Conservation (phyloP, 805 yeast species). For the Candida tammaniensis region DNA sequence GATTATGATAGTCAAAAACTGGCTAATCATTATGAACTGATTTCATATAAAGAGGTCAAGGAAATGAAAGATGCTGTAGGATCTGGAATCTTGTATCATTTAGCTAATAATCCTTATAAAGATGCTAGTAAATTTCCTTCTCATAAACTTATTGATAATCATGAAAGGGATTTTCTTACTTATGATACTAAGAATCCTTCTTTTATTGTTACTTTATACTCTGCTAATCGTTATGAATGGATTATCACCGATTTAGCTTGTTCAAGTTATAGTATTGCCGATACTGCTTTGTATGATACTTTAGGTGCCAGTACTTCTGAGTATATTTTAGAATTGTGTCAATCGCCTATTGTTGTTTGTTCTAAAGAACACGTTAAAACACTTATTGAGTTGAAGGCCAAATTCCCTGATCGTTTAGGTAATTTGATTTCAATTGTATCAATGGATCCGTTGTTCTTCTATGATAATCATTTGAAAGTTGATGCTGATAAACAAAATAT, state of each 20-base stretch:
- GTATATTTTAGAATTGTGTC: slow-evolving; percentile 31
- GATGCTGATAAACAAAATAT: slow-evolving; percentile 23
- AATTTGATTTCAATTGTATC: slow-evolving; percentile 52
- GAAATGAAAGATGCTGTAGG: slow-evolving; percentile 49
- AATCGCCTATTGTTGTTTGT: slow-evolving; percentile 47
- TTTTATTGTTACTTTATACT: slow-evolving; percentile 31
- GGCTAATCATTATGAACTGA: slow-evolving; percentile 38
- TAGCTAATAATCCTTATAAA: slow-evolving; percentile 25
- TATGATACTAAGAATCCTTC: slow-evolving; percentile 23
- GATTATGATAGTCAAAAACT: slow-evolving; percentile 28
- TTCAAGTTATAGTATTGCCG: slow-evolving; percentile 29
- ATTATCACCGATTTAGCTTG: slow-evolving; percentile 35
- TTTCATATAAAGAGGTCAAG: slow-evolving; percentile 42
- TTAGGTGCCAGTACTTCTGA: slow-evolving; percentile 34
- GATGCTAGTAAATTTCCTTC: slow-evolving; percentile 18
- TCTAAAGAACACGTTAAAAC: slow-evolving; percentile 49
- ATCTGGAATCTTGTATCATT: slow-evolving; percentile 44
- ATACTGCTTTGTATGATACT: slow-evolving; percentile 41
- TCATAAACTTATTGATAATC: slow-evolving; percentile 28
- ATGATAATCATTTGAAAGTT: slow-evolving; percentile 15
- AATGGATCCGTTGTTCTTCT: slow-evolving; percentile 40
- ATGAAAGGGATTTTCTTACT: slow-evolving; percentile 21
- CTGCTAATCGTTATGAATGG: slow-evolving; percentile 39
- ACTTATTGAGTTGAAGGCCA: slow-evolving; percentile 45
- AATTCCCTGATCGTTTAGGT: slow-evolving; percentile 28